Evolutionary conservation across 345 rosid species (phyloP).

Genomic region (Stellera chamaejasme): DNA sequence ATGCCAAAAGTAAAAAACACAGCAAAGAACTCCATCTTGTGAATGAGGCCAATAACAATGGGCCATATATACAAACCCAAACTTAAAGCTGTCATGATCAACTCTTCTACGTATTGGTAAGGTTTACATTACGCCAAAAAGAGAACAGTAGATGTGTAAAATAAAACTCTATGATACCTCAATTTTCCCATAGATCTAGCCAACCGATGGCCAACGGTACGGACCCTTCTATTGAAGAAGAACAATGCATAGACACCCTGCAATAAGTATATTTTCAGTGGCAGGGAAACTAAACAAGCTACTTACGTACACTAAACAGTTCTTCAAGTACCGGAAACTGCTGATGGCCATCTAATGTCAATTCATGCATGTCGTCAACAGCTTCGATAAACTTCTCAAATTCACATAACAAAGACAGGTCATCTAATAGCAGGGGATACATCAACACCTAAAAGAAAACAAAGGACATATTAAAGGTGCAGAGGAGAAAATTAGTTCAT

Average conservation of each 20-base stretch:
- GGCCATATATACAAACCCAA: no score
- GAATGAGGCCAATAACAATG: no score
- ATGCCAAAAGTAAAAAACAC: no score
- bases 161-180: slow-evolving; percentile 41
- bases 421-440: slow-evolving; percentile 84
- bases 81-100: no score
- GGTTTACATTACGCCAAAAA: background rate
- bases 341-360: slow-evolving; percentile 84
- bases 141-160: background rate
- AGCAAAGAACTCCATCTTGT: no score
- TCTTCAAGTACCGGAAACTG: slow-evolving; percentile 68
- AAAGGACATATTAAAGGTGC: slow-evolving; percentile 4
- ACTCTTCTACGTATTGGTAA: no score
- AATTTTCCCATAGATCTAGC: slow-evolving; percentile 87
- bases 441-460: slow-evolving; percentile 66
- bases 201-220: slow-evolving; percentile 72
- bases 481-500: background rate
- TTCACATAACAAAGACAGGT: slow-evolving; percentile 60
- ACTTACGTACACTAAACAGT: slow-evolving; percentile 7
- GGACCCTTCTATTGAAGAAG: slow-evolving; percentile 86
- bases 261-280: slow-evolving; percentile 14
- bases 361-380: slow-evolving; percentile 83
- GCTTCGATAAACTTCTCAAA: slow-evolving; percentile 85
- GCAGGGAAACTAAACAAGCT: slow-evolving; percentile 1
- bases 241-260: slow-evolving; percentile 93